Base-by-base conservation (phyloP, 805 yeast genomes). In the Diddensiella caesifluorescens region DNA sequence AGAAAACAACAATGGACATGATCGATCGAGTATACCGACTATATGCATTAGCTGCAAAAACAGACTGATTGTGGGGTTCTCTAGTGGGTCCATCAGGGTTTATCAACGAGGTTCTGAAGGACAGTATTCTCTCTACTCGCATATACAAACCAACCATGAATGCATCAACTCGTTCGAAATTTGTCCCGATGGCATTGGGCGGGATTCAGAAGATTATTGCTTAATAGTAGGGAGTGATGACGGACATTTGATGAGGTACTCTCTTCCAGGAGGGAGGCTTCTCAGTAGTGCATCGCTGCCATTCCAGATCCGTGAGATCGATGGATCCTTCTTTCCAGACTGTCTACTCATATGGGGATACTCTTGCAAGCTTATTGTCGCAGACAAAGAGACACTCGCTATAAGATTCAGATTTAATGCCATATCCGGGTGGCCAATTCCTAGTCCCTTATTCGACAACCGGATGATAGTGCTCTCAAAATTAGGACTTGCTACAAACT, bases 271-370 rank as follows among this genome's bases (percentile, higher is more conserved):
- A 2, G 52, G 50, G 2, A 35, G 33, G 4, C 35, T 41, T n/a
- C 10, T 37, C 13, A 32, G 31, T 9, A 41, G 35, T 12, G 19
- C 16, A 1, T n/a, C 10, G 22, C 22, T 49, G 22, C 42, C 45
- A n/a, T 47, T 49, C 29, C 28, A 39, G 3, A 28, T 36, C 22
- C 18, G 18, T n/a, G 53, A 51, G 9, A 30, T 49, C 3, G 40
- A 39, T 18, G 21, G 34, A 13, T 22, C 34, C 10, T 26, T 29
- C 4, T 20, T 19, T 23, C 27, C 9, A n/a, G 29, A 42, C 19
- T 19, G n/a, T n/a, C 23, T 49, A 15, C 18, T 49, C 9, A 49
- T 38, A 13, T 49, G 53, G 53, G 53, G 53, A 4, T 38, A 41
- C n/a, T 42, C 47, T 2, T 35, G 46, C 21, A 46, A 45, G 37